Percentiles rank a stretch among this genome's conserved stretches.
These are phyloP conservation scores for Raffaelea albimanens DNA, from an alignment of 2,329 filamentous ascomycete genomes.

Conservation along the genomic window DNA sequence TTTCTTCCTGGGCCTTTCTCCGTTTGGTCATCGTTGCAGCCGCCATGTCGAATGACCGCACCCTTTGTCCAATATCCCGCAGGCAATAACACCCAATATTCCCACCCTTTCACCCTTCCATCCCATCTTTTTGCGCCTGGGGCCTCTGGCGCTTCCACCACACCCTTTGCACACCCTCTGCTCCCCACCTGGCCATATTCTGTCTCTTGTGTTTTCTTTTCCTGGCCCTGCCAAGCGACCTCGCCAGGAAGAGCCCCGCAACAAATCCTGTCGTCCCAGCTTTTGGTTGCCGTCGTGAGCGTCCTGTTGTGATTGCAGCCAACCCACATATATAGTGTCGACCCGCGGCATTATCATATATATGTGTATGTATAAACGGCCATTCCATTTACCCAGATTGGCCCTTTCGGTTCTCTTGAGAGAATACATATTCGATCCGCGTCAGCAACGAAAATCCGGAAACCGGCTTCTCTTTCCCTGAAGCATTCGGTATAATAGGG, in stretches of 20 bases:
- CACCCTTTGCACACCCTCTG: too few relatives aligned
- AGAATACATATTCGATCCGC: conserved; percentile 7
- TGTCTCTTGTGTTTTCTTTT: neutral
- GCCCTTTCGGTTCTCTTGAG: conserved; percentile 17
- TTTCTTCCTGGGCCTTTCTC: neutral
- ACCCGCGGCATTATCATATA: conserved; percentile 10
- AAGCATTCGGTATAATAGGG: conserved; percentile 8
- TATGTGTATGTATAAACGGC: conserved; percentile 7
- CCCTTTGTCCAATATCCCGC: conserved; percentile 6
- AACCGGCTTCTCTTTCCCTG: neutral
- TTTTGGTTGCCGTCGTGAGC: neutral
- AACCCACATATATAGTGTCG: too few relatives aligned
- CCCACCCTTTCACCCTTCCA: neutral
- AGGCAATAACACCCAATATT: conserved; percentile 4
- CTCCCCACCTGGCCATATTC: neutral
- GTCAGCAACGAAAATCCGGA: conserved; percentile 6
- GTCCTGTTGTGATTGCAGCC: too few relatives aligned
- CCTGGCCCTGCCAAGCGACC: conserved; percentile 1
- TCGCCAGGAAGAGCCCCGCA: too few relatives aligned
- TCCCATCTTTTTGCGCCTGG: neutral
- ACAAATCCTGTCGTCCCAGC: neutral
- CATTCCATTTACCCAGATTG: conserved; percentile 20
- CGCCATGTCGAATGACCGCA: conserved; percentile 8
- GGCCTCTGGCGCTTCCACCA: too few relatives aligned
- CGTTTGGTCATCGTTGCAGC: neutral